Evolutionary conservation across 352 stramenopile genomes (phyloP), one percentile per base, ranked within the genome.

Genomic region (Albugo laibachii): DNA sequence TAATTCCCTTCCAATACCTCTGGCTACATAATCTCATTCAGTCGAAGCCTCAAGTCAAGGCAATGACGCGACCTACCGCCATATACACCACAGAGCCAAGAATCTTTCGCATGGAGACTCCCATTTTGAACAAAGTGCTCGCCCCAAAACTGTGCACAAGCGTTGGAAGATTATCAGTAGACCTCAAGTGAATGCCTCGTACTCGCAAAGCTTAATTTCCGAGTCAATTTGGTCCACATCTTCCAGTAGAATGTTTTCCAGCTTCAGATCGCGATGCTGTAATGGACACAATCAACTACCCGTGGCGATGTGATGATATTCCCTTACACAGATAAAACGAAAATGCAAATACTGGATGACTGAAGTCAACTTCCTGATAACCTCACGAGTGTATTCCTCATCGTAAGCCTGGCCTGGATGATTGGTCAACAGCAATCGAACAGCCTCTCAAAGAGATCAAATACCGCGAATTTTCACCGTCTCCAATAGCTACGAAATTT

Each of bases 211-310:
- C 47, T 88, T 83, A 51, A 84, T 76, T 41, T 63, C 57, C 5
- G 62, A 66, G 2, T 65, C 69, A 8, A 64, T 49, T 13, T 70
- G 57, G 34, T 70, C 57, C 0, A 53, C 38, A 8, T 24, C 58
- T 18, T 85, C 66, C n/a, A 81, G 47, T n/a, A 88, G 48, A 41
- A 88, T 83, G 41, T 88, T 88, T 36, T 88, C 75, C 0, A 88
- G 59, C 46, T 88, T 88, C 14, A 88, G 35, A 45, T 88, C 75
- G 1, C 75, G 75, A 42, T 88, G 75, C 72, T 84, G 42, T 15
- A 31, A 37, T 19, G 31, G 31, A 6, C 41, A 44, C 3, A 1
- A 19, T 1, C 0, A 11, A 5, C 39, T 13, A 4, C 38, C 38
- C 18, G 13, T 41, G 14, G 42, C 14, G n/a, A 14, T 14, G n/a